A percentile compares a stretch with the other conserved stretches of the same genome.
Conservation (phyloP, 2,329 filamentous ascomycete genomes). For the Pseudogymnoascus sp. region DNA sequence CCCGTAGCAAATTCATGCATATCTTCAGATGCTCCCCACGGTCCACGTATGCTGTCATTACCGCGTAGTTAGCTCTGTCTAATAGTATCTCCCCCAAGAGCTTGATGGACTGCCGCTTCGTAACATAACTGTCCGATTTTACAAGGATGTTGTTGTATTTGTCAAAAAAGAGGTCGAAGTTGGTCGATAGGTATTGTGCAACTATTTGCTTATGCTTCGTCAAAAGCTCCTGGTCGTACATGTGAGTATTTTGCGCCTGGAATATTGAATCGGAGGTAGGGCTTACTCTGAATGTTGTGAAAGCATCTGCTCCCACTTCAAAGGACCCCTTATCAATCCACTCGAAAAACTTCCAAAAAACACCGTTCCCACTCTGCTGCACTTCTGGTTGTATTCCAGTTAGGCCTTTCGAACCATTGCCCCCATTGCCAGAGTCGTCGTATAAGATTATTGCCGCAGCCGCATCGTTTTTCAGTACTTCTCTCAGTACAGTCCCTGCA, state of each 20-base stretch:
- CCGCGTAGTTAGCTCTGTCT: conserved; percentile 91
- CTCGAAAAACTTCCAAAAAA: conserved; percentile 95
- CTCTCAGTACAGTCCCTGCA: conserved; percentile 80
- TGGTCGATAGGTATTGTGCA: conserved; percentile 75
- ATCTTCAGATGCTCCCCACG: conserved; percentile 93
- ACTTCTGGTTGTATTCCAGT: conserved; percentile 68
- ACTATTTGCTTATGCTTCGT: conserved; percentile 91
- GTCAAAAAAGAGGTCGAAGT: conserved; percentile 89
- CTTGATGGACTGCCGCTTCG: conserved; percentile 96
- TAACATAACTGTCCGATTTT: conserved; percentile 92
- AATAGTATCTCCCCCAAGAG: conserved; percentile 89
- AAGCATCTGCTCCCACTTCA: conserved; percentile 93
- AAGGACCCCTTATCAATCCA: conserved; percentile 97
- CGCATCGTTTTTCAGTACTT: conserved; percentile 82
- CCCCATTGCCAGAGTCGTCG: conserved; percentile 67
- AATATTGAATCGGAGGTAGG: not conserved
- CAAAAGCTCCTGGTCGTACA: conserved; percentile 64
- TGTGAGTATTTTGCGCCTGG: not conserved
- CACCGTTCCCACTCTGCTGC: conserved; percentile 67
- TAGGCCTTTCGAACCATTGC: conserved; percentile 67
- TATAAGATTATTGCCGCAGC: conserved; percentile 88
- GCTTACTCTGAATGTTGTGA: conserved; percentile 87
- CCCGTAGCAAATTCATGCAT: conserved; percentile 92
- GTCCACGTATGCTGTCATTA: conserved; percentile 97
- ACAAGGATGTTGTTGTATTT: conserved; percentile 83